Conservation (phyloP, 768 basidiomycete species). For the Mycena rebaudengoi region DNA sequence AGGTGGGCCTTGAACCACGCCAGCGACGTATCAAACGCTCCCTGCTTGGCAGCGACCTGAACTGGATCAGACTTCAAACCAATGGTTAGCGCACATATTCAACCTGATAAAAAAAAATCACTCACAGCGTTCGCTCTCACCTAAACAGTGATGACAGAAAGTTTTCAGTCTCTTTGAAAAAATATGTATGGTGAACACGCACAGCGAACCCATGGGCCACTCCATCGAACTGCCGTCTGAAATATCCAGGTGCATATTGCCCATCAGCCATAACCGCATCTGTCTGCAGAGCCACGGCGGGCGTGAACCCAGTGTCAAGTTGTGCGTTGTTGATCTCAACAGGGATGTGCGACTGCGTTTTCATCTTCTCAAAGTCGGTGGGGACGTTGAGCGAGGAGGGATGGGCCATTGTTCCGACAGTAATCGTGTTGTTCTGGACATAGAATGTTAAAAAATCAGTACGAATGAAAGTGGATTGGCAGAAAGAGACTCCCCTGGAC, state of each 20-base stretch:
- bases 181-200: background rate
- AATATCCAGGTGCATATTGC: constrained; percentile 20
- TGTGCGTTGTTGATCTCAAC: constrained; percentile 28
- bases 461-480: too few relatives aligned
- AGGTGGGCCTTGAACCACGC: constrained; percentile 22
- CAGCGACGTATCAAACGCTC: constrained; percentile 27
- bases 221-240: constrained; percentile 24
- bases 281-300: constrained; percentile 20
- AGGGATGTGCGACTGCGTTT: constrained; percentile 23
- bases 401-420: constrained; percentile 27
- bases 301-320: constrained; percentile 28
- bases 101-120: background rate
- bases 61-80: constrained; percentile 22
- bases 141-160: constrained; percentile 5
- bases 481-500: too few relatives aligned
- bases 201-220: constrained; percentile 31
- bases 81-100: background rate
- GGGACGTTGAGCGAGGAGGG: constrained; percentile 25
- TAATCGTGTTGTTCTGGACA: constrained; percentile 31
- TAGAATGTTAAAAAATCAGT: too few relatives aligned
- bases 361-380: constrained; percentile 22
- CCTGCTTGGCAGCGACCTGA: constrained; percentile 26
- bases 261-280: constrained; percentile 21
- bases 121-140: constrained; percentile 27
- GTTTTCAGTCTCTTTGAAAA: background rate